Conservation (phyloP, 257 asterid genomes). For the Solanum bukasovii region DNA sequence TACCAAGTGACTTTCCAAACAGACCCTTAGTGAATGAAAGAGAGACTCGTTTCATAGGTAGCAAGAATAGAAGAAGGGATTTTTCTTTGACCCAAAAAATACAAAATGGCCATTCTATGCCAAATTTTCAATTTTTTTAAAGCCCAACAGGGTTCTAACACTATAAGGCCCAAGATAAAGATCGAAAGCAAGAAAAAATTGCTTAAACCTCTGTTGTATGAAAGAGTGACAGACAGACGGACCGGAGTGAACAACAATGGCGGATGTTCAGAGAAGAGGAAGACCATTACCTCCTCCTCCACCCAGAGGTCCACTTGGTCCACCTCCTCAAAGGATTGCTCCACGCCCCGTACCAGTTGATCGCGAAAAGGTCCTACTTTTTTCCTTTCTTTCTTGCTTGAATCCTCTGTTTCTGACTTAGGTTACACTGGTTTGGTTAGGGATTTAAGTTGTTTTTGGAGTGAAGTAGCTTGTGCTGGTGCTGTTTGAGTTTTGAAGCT, state of each 20-base stretch:
- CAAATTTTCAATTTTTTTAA: not conserved
- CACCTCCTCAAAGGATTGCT: not conserved
- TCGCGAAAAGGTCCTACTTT: not conserved
- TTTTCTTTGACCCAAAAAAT: not conserved
- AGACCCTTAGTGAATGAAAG: no score
- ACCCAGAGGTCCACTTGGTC: not conserved
- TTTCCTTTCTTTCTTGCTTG: not conserved
- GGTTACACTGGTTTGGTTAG: not conserved
- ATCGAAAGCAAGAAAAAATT: not conserved
- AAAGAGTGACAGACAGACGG: not conserved
- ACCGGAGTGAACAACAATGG: not conserved
- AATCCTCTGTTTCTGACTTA: not conserved
- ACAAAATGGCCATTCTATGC: not conserved
- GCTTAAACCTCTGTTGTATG: not conserved
- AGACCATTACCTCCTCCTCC: not conserved
- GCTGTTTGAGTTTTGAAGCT: not conserved
- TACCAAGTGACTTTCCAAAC: no score
- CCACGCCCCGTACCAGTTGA: not conserved
- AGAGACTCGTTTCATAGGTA: no score
- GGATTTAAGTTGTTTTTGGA: not conserved
- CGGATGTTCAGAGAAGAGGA: not conserved
- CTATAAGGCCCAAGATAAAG: not conserved
- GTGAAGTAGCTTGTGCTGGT: not conserved
- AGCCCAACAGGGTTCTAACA: not conserved
- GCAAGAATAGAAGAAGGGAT: fast-evolving